These are phyloP conservation scores for Trichoderma erinaceum DNA, from an alignment of 495 filamentous ascomycete species.

Conservation along the genomic window DNA sequence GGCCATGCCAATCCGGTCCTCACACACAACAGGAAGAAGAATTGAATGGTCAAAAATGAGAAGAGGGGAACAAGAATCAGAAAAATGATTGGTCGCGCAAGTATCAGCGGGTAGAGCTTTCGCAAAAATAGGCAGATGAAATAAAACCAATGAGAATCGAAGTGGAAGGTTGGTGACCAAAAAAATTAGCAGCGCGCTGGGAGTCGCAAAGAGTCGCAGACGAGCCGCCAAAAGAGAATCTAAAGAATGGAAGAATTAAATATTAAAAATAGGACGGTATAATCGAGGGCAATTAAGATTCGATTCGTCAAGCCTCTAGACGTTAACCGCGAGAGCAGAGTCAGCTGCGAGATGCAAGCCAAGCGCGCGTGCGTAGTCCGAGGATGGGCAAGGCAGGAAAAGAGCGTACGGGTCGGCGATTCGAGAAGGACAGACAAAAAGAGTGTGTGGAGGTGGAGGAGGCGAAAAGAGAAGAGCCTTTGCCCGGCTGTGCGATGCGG, in stretches of 20 bases:
- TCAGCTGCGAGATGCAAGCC: neutral
- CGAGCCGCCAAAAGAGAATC: neutral
- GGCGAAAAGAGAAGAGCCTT: neutral
- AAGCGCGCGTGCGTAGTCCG: constrained; percentile 2
- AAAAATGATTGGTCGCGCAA: neutral
- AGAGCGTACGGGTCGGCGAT: constrained; percentile 1
- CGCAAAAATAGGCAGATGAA: neutral
- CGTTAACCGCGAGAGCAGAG: neutral
- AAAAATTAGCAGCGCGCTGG: neutral
- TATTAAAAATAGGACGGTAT: constrained; percentile 4
- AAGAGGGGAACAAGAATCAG: constrained; percentile 17
- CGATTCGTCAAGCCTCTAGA: neutral
- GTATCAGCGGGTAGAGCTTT: neutral
- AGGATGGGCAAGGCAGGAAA: neutral
- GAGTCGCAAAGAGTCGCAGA: neutral
- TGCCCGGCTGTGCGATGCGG: constrained; percentile 1
- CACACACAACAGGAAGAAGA: constrained; percentile 4
- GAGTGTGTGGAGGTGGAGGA: constrained; percentile 6
- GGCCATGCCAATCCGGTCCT: constrained; percentile 8
- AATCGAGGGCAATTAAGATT: neutral
- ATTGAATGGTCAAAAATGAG: constrained; percentile 18
- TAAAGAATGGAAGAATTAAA: constrained; percentile 6
- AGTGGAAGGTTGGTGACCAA: neutral
- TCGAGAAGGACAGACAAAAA: constrained; percentile 11
- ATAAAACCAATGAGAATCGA: neutral